Evolutionary conservation across 805 yeast genomes (phyloP).

Genomic region (Scheffersomyces amazonensis): DNA sequence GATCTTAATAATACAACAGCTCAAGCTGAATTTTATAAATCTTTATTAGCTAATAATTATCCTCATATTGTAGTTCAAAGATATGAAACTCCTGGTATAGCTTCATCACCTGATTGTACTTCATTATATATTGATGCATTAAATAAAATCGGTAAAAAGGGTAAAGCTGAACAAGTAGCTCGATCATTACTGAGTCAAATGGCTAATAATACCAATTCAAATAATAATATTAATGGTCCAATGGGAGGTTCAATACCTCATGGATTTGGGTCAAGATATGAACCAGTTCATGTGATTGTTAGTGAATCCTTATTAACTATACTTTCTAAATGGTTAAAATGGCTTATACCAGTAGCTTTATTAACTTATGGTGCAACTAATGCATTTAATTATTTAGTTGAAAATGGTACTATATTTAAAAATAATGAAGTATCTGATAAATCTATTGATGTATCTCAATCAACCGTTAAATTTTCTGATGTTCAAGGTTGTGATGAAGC

Average conservation of each 20-base stretch:
- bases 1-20: constrained; percentile 62
- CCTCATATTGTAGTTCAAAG: constrained; percentile 97
- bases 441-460: constrained; percentile 77
- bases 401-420: constrained; percentile 78
- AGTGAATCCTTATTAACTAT: constrained; percentile 80
- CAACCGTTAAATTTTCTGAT: constrained; percentile 85
- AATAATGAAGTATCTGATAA: constrained; percentile 70
- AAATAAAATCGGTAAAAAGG: constrained; percentile 69
- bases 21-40: constrained; percentile 83
- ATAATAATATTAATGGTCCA: not conserved
- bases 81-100: constrained; percentile 92
- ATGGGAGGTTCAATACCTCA: constrained; percentile 16
- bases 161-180: constrained; percentile 71
- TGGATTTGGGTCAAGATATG: constrained; percentile 62
- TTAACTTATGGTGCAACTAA: constrained; percentile 78
- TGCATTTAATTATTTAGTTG: constrained; percentile 76
- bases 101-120: constrained; percentile 76
- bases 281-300: constrained; percentile 92
- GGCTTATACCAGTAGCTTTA: constrained; percentile 80
- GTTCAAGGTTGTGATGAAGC: constrained; percentile 99
- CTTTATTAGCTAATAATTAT: constrained; percentile 72
- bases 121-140: constrained; percentile 78
- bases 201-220: not conserved
- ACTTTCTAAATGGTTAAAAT: constrained; percentile 82
- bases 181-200: constrained; percentile 28